phyloP scores from a whole-genome alignment of 306 rosid species.

The Dryas octopetala region DNA sequence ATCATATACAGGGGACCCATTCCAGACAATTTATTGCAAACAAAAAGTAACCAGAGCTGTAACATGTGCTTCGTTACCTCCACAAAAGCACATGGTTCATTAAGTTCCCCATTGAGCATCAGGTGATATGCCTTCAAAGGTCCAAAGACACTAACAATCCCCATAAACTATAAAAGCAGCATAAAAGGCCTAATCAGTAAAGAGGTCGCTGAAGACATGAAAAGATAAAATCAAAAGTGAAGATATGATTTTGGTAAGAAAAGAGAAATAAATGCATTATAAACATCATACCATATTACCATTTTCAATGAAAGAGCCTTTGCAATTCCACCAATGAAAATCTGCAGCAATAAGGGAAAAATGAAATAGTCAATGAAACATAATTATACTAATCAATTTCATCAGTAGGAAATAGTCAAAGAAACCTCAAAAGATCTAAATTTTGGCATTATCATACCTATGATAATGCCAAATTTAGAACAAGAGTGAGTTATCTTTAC shows the following conservation, averaged over 20 bases:
- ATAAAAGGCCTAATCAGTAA: slow-evolving; percentile 17
- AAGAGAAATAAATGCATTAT: not conserved
- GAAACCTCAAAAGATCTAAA: too few species aligned
- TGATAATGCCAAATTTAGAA: too few species aligned
- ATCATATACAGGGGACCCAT: too few species aligned
- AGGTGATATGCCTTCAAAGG: slow-evolving; percentile 81
- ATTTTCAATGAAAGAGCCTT: slow-evolving; percentile 63
- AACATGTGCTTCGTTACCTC: too few species aligned
- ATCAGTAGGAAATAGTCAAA: too few species aligned
- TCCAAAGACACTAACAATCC: slow-evolving; percentile 83
- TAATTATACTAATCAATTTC: too few species aligned
- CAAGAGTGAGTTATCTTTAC: too few species aligned
- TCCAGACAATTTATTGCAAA: too few species aligned
- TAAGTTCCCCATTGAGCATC: slow-evolving; percentile 39
- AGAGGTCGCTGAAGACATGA: not conserved
- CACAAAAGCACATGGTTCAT: slow-evolving; percentile 67
- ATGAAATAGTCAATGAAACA: not conserved
- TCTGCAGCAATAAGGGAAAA: slow-evolving; percentile 45
- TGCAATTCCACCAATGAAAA: slow-evolving; percentile 90
- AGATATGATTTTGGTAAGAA: not conserved
- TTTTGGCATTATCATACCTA: too few species aligned
- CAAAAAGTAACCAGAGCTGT: too few species aligned
- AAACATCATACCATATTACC: slow-evolving; percentile 45
- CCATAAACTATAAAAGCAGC: slow-evolving; percentile 60
- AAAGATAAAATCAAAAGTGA: not conserved